Conservation (phyloP, 768 basidiomycete genomes). For the Obba rivulosa region DNA sequence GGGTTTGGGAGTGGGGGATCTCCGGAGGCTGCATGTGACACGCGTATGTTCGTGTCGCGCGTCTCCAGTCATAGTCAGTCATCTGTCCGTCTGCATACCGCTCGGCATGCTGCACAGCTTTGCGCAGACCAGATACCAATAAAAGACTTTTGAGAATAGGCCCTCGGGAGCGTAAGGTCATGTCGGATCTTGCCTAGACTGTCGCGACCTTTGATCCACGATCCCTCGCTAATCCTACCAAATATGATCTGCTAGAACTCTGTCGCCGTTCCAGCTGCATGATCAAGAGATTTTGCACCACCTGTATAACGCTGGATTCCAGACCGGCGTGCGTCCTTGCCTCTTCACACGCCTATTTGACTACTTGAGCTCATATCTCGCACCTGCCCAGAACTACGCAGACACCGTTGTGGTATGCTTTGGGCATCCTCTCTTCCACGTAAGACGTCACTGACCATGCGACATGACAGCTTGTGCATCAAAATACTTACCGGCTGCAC, state of each 20-base stretch:
- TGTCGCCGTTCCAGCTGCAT: constrained; percentile 52
- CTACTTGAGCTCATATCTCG: background rate
- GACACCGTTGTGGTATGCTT: constrained; percentile 64
- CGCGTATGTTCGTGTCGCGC: too few relatives aligned
- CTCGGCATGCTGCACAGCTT: too few relatives aligned
- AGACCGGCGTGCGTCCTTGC: constrained; percentile 64
- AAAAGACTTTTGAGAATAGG: too few relatives aligned
- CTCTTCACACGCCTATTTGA: background rate
- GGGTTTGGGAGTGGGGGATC: too few relatives aligned
- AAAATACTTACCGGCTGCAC: constrained; percentile 73
- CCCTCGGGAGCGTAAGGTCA: too few relatives aligned
- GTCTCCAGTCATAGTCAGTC: too few relatives aligned
- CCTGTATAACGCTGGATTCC: constrained; percentile 75
- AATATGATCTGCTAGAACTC: background rate
- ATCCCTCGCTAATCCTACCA: background rate
- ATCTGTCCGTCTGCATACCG: too few relatives aligned
- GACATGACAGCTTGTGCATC: constrained; percentile 56
- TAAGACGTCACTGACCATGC: background rate
- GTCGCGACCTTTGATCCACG: background rate
- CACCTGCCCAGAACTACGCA: constrained; percentile 60
- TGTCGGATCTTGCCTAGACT: too few relatives aligned
- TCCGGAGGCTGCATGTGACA: too few relatives aligned
- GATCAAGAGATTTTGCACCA: constrained; percentile 76
- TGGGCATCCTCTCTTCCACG: constrained; percentile 1
- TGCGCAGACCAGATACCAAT: too few relatives aligned